Evolutionary conservation across 2,329 filamentous ascomycete species (phyloP).

Genomic region (Didymellaceae sp.): DNA sequence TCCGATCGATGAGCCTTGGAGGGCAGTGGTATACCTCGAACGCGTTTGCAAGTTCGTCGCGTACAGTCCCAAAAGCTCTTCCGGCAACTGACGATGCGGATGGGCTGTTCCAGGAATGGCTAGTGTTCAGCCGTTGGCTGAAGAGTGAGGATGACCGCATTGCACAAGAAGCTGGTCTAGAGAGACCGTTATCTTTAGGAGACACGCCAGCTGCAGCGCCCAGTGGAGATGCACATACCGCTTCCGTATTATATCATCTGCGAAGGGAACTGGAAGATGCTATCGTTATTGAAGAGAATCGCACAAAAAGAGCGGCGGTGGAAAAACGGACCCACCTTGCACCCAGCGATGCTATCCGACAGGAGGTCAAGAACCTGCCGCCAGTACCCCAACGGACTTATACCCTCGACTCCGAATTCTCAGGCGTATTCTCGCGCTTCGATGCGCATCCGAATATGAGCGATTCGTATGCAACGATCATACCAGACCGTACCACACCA

Average conservation of each 20-base stretch:
- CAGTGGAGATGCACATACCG: constrained; percentile 33
- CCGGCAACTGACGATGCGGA: constrained; percentile 37
- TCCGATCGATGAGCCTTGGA: constrained; percentile 35
- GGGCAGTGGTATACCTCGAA: constrained; percentile 34
- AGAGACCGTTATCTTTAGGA: constrained; percentile 31
- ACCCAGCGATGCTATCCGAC: constrained; percentile 39
- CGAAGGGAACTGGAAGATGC: constrained; percentile 40
- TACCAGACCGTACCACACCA: constrained; percentile 17
- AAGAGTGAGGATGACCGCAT: constrained; percentile 38
- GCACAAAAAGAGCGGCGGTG: constrained; percentile 33
- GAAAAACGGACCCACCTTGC: constrained; percentile 36
- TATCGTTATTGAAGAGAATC: constrained; percentile 41
- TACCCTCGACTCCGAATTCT: constrained; percentile 35
- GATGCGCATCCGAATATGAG: constrained; percentile 12
- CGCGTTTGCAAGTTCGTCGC: constrained; percentile 26
- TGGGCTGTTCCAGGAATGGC: constrained; percentile 41
- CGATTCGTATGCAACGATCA: constrained; percentile 22
- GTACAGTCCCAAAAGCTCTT: constrained; percentile 26
- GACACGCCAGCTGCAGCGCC: constrained; percentile 24
- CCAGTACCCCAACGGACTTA: constrained; percentile 34
- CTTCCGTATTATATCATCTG: constrained; percentile 36
- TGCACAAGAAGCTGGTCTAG: constrained; percentile 25
- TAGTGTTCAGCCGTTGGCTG: constrained; percentile 37
- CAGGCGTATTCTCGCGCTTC: constrained; percentile 27
- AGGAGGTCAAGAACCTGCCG: constrained; percentile 35